phyloP scores from a whole-genome alignment of 371 early-diverging fungal genomes.

The Mucor piriformis region DNA sequence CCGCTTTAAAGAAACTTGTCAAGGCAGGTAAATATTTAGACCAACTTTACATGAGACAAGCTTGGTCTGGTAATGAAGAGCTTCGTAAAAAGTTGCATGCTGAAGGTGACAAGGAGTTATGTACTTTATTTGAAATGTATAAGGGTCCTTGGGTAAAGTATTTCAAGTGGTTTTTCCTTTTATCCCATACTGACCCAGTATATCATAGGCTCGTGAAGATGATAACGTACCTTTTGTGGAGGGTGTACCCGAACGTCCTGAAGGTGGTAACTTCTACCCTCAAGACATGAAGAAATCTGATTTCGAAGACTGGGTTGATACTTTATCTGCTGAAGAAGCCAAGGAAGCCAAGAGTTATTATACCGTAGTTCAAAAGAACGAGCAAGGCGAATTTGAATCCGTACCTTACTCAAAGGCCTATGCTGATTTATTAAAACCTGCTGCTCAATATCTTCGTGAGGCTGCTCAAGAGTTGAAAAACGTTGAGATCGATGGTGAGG shows the following conservation, averaged over 20 bases:
- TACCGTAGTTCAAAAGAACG: constrained; percentile 56
- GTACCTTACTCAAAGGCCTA: constrained; percentile 68
- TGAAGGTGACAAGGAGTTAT: constrained; percentile 40
- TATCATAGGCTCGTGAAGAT: constrained; percentile 24
- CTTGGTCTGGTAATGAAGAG: constrained; percentile 69
- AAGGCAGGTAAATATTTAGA: constrained; percentile 68
- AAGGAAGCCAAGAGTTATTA: constrained; percentile 73
- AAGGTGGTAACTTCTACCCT: constrained; percentile 76
- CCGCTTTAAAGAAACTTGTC: constrained; percentile 69
- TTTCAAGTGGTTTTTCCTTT: too few species aligned
- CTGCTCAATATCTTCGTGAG: constrained; percentile 57
- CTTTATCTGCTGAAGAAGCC: constrained; percentile 51
- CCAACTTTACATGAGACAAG: constrained; percentile 70
- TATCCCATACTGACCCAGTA: too few species aligned
- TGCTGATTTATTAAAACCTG: constrained; percentile 63
- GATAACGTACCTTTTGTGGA: constrained; percentile 64
- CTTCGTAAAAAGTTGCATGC: constrained; percentile 56
- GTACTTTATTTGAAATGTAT: constrained; percentile 66
- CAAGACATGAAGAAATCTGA: constrained; percentile 76
- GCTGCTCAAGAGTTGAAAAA: constrained; percentile 64
- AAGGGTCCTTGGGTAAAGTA: constrained; percentile 74
- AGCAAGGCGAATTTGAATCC: constrained; percentile 37
- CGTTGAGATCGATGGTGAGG: constrained; percentile 14
- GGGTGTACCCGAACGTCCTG: constrained; percentile 64
- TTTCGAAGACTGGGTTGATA: constrained; percentile 62